Percentiles rank a stretch among this genome's conserved stretches.
Conservation (phyloP, 495 filamentous ascomycete species). For the Parachaetomium inaequale region DNA sequence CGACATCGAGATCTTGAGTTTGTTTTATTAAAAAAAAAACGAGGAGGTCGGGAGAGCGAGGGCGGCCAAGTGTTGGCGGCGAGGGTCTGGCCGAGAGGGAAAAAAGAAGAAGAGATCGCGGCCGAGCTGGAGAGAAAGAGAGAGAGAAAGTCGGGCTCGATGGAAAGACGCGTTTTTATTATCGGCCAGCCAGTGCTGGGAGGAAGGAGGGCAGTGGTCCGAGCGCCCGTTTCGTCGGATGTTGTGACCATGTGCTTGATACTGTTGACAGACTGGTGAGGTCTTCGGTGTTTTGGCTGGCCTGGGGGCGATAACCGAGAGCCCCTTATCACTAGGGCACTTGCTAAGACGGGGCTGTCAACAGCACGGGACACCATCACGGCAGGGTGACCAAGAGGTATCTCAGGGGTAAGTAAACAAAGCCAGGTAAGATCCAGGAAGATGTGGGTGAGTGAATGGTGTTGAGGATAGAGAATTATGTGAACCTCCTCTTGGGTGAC, state of each 20-base stretch:
- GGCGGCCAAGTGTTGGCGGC: neutral
- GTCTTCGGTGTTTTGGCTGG: neutral
- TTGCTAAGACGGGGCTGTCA: neutral
- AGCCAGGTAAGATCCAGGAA: neutral
- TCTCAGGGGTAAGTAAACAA: neutral
- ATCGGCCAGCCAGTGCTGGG: neutral
- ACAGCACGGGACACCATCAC: neutral
- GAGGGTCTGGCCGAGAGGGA: neutral
- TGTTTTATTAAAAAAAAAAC: slow-evolving; percentile 8
- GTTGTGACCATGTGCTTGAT: neutral
- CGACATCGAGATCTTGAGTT: neutral
- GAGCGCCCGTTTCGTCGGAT: neutral
- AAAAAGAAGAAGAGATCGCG: neutral
- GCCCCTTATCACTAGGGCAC: neutral
- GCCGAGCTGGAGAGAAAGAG: neutral
- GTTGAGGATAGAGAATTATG: too few relatives aligned
- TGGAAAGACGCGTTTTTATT: neutral
- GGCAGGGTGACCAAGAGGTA: neutral
- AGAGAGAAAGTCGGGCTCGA: neutral
- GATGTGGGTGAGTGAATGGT: neutral
- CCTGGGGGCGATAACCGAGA: neutral
- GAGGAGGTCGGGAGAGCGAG: neutral
- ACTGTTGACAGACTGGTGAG: neutral
- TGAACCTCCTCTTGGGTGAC: too few relatives aligned
- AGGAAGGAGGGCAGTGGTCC: neutral